Percentiles rank a stretch among this genome's conserved stretches.
Evolutionary conservation across 768 basidiomycete species (phyloP).

Genomic region (Chalciporus sphaerocephalus): DNA sequence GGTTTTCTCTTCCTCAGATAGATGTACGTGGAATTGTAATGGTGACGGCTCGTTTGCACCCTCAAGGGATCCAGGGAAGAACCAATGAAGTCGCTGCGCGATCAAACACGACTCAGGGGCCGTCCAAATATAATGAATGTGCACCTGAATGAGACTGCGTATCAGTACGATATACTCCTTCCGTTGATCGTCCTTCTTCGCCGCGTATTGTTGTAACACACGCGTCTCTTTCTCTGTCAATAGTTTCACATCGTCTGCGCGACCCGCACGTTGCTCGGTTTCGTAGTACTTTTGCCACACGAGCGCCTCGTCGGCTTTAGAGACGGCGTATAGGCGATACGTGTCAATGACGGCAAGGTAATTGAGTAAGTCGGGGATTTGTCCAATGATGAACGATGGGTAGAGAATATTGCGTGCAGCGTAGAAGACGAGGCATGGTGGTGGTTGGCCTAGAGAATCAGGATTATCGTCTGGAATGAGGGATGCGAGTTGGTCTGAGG

Average conservation of each 20-base stretch:
- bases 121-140: slow-evolving; percentile 28
- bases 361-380: slow-evolving; percentile 29
- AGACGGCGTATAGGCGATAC: slow-evolving; percentile 16
- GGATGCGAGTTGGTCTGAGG: slow-evolving; percentile 9
- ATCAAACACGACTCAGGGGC: slow-evolving; percentile 27
- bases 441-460: not conserved
- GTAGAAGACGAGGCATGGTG: slow-evolving; percentile 24
- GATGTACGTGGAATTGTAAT: slow-evolving; percentile 21
- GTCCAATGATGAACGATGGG: slow-evolving; percentile 28
- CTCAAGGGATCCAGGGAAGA: slow-evolving; percentile 27
- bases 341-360: slow-evolving; percentile 21
- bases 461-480: not conserved
- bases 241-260: slow-evolving; percentile 10
- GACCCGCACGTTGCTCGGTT: slow-evolving; percentile 2
- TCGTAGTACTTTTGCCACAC: slow-evolving; percentile 26
- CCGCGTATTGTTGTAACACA: slow-evolving; percentile 8
- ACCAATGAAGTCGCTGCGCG: slow-evolving; percentile 17
- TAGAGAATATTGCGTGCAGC: slow-evolving; percentile 27
- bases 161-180: slow-evolving; percentile 24
- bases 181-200: slow-evolving; percentile 13
- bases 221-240: slow-evolving; percentile 18
- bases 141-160: slow-evolving; percentile 19
- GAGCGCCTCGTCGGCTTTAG: slow-evolving; percentile 19
- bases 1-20: slow-evolving; percentile 22
- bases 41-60: slow-evolving; percentile 13